Evolutionary conservation across 2,329 filamentous ascomycete species (phyloP), one percentile per base, ranked within the genome.

Genomic region (Verticillium albo-atrum): DNA sequence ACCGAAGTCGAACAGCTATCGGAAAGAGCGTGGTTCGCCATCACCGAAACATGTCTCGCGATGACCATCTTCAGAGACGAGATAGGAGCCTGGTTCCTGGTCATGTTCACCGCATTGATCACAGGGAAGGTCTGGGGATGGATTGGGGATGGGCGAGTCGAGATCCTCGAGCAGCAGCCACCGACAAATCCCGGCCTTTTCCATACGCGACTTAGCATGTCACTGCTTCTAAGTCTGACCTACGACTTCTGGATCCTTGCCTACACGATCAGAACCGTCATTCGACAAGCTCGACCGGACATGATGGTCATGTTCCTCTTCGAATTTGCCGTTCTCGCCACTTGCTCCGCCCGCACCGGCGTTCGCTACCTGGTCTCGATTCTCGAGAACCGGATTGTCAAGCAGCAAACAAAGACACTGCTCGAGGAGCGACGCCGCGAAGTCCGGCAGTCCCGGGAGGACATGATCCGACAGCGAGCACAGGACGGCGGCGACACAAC

Each of bases 281-380:
- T 97, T 55, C 87, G 90, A 60, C 88, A 96, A 71, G 91, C 94
- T 2, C 84, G 90, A n/a, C 92, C 94, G 0, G 95, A 96, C 61
- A 98, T 99, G 90, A 99, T 98, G 92, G 92, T 99, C 63, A 98
- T 99, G 92, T 99, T 99, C 70, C 87, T 96, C 6, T 99, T 99
- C 68, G 95, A 99, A 73, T 98, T 98, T 70, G 93, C 94, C 37
- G 88, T 99, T 51, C 78, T 98, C 61, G 82, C 87, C 2, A 89
- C 96, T 10, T 88, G 88, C 56, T 96, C 94, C 1, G 80, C 87
- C 57, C 92, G 94, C 54, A 97, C 92, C 0, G 82, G 85, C 2
- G 80, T 87, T 58, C 87, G 93, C 61, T 99, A 99, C 73, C 73
- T 84, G 23, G 83, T 98, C 56, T 90, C 89, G 3, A 75, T 97